Conservation (phyloP, 768 basidiomycete species). For the Kwoniella dendrophila region DNA sequence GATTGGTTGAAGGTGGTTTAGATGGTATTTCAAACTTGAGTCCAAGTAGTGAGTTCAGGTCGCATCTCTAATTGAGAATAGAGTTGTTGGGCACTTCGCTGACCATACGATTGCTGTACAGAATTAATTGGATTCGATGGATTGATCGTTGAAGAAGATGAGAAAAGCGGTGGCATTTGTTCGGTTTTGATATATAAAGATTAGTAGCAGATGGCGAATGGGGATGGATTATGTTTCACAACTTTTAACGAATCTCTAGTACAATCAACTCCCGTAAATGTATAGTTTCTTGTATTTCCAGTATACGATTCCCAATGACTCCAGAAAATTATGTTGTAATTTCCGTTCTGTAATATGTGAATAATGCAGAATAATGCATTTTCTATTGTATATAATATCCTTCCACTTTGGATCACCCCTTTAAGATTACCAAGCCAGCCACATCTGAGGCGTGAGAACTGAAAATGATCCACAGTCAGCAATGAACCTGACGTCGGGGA, state of each 20-base stretch:
- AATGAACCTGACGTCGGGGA: not conserved
- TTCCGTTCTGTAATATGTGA: no score
- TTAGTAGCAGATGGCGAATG: slow-evolving; percentile 1
- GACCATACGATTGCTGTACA: slow-evolving; percentile 4
- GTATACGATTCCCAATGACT: no score
- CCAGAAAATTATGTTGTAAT: no score
- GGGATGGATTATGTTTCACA: no score
- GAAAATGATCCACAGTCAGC: slow-evolving; percentile 7
- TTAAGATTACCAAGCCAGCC: slow-evolving; percentile 41
- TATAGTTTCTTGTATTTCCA: no score
- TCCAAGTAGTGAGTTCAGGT: slow-evolving; percentile 27
- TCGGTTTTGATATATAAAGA: slow-evolving; percentile 39
- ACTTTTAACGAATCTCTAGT: no score
- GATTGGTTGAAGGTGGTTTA: slow-evolving; percentile 47
- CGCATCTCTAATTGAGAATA: not conserved
- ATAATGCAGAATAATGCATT: not conserved
- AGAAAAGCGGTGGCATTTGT: slow-evolving; percentile 42
- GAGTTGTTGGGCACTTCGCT: not conserved
- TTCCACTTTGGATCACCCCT: no score
- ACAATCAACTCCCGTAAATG: no score
- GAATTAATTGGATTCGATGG: slow-evolving; percentile 43
- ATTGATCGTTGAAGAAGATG: slow-evolving; percentile 44
- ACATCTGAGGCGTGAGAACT: slow-evolving; percentile 49
- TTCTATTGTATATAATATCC: no score
- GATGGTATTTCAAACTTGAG: slow-evolving; percentile 44